Conservation (phyloP, 495 filamentous ascomycete genomes). For the Xylaria sp. region DNA sequence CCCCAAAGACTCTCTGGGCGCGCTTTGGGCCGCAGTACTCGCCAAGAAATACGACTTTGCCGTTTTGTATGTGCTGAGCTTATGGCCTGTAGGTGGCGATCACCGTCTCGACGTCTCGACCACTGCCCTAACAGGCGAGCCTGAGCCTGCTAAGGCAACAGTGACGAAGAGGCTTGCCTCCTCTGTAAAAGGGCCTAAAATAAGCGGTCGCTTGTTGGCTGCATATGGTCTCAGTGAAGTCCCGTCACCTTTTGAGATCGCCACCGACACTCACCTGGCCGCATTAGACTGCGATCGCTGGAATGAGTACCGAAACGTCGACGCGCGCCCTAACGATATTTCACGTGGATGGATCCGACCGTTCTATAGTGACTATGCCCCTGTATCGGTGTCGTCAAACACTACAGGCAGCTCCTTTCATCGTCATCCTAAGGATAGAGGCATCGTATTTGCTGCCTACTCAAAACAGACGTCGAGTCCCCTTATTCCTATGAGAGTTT, state of each 20-base stretch:
- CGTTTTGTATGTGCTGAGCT: conserved; percentile 26
- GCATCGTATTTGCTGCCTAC: conserved; percentile 51
- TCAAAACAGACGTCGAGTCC: conserved; percentile 32
- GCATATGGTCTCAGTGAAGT: conserved; percentile 46
- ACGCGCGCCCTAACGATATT: conserved; percentile 37
- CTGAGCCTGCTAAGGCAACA: neutral
- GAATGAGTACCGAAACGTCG: conserved; percentile 46
- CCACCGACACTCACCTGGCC: conserved; percentile 42
- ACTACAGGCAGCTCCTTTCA: neutral
- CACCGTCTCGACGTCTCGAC: neutral
- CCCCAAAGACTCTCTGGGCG: conserved; percentile 15
- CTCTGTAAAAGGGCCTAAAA: neutral
- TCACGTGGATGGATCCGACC: conserved; percentile 46
- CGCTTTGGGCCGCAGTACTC: conserved; percentile 23
- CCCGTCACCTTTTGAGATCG: conserved; percentile 47
- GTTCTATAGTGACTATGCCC: conserved; percentile 42
- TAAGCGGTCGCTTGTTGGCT: conserved; percentile 48
- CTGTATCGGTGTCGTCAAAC: conserved; percentile 6
- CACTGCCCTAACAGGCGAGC: neutral
- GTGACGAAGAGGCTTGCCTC: neutral
- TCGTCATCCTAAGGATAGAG: conserved; percentile 35
- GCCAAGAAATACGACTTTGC: conserved; percentile 29
- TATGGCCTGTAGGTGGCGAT: conserved; percentile 24
- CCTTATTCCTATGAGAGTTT: conserved; percentile 25
- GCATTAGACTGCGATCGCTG: conserved; percentile 43